Percentiles rank a stretch among this genome's conserved stretches.
These are phyloP conservation scores for Anthoceros angustus DNA, from an alignment of 225 moss, liverwort and hornwort genomes.

Conservation along the genomic window DNA sequence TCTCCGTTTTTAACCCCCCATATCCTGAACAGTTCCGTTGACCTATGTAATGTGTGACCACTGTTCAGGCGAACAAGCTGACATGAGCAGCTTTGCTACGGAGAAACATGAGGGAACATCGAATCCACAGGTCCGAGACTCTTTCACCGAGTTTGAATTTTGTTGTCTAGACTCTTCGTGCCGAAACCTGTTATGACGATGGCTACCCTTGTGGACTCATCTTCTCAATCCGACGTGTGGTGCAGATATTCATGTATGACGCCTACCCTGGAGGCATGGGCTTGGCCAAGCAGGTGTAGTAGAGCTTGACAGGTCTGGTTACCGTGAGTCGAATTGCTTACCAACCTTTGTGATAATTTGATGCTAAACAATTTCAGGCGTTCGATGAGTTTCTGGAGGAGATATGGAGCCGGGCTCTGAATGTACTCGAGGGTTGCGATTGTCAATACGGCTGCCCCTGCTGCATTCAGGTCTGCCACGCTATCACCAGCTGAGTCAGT, in stretches of 20 bases:
- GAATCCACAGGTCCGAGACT: not conserved
- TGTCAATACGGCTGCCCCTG: conserved; percentile 43
- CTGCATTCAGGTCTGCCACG: conserved; percentile 29
- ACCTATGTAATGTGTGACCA: no score
- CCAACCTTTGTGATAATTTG: not conserved
- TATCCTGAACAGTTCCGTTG: no score
- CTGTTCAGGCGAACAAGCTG: not conserved
- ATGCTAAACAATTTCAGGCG: conserved; percentile 19
- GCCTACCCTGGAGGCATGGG: conserved; percentile 49
- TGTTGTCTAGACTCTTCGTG: not conserved
- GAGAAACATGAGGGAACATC: not conserved
- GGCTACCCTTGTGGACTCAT: not conserved
- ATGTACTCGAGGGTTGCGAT: conserved; percentile 27
- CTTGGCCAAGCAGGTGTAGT: conserved; percentile 33
- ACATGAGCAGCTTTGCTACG: not conserved
- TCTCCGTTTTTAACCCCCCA: not conserved
- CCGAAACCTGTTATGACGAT: not conserved
- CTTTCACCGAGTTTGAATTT: not conserved
- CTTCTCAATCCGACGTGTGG: not conserved
- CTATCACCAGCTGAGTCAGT: not conserved
- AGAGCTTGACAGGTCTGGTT: not conserved
- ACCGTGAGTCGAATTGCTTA: not conserved
- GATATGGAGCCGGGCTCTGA: conserved; percentile 35
- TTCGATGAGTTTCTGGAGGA: conserved; percentile 23
- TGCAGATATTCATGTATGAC: conserved; percentile 50